A percentile compares a stretch with the other conserved stretches of the same genome.
These are phyloP conservation scores for Elongisporangium undulatum DNA, from an alignment of 352 stramenopile genomes.

Conservation along the genomic window DNA sequence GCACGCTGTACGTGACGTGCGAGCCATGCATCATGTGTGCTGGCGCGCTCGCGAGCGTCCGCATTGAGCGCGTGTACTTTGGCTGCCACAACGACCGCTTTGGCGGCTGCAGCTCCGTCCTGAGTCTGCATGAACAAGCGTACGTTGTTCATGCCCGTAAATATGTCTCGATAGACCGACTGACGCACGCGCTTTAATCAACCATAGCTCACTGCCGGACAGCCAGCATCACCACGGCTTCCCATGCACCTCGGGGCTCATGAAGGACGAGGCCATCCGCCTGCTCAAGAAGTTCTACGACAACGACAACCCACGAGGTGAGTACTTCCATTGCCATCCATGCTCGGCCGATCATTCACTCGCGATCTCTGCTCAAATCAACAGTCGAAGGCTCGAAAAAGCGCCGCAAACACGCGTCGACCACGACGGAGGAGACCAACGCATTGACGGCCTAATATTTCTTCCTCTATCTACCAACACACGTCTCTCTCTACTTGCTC, in stretches of 20 bases:
- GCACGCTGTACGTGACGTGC: conserved; percentile 86
- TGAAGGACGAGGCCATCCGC: conserved; percentile 81
- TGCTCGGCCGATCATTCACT: background rate
- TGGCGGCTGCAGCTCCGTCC: conserved; percentile 89
- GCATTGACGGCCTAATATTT: background rate
- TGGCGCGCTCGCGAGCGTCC: conserved; percentile 73
- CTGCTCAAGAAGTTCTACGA: conserved; percentile 90
- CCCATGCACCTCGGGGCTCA: conserved; percentile 53
- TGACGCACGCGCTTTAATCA: background rate
- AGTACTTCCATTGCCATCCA: background rate
- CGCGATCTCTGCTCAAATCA: conserved; percentile 3
- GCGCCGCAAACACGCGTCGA: conserved; percentile 38
- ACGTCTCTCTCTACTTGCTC: conserved; percentile 15
- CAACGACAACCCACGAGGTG: conserved; percentile 84
- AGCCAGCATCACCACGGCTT: conserved; percentile 57
- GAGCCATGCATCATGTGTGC: conserved; percentile 96
- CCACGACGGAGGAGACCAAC: conserved; percentile 8
- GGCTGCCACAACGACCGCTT: conserved; percentile 93
- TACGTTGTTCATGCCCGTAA: conserved; percentile 11
- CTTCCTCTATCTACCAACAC: conserved; percentile 2
- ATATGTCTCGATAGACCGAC: conserved; percentile 6
- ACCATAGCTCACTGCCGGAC: conserved; percentile 23
- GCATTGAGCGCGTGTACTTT: conserved; percentile 80
- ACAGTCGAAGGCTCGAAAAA: conserved; percentile 81
- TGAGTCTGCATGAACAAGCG: conserved; percentile 73